Evolutionary conservation across 1,139 yeast genomes (phyloP).

Genomic region (Saccharomyces hybrid): DNA sequence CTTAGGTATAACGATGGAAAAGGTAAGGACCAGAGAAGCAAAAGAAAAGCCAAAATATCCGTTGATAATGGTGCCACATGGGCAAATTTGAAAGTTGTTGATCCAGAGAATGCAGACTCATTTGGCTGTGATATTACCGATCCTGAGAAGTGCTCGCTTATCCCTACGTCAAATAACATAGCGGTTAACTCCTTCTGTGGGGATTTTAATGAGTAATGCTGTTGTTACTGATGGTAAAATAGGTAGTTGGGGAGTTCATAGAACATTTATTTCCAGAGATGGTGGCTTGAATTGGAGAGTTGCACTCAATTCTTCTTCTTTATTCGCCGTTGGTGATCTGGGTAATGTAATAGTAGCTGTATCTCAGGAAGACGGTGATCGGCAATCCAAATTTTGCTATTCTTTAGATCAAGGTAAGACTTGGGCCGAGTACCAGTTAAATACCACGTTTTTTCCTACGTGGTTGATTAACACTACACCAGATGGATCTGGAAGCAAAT

Average conservation of each 20-base stretch:
- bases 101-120: constrained; percentile 33
- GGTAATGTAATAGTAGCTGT: constrained; percentile 67
- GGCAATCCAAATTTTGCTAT: constrained; percentile 37
- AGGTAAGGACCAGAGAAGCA: background rate
- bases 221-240: constrained; percentile 36
- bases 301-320: constrained; percentile 48
- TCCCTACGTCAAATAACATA: constrained; percentile 11
- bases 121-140: constrained; percentile 45
- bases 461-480: constrained; percentile 46
- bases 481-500: constrained; percentile 64
- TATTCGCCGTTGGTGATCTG: constrained; percentile 66
- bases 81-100: constrained; percentile 42
- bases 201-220: constrained; percentile 58
- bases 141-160: background rate
- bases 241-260: background rate
- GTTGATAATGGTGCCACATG: constrained; percentile 59
- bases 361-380: constrained; percentile 25
- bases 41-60: constrained; percentile 37
- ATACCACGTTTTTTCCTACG: no score
- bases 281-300: constrained; percentile 47
- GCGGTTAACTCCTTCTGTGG: constrained; percentile 60
- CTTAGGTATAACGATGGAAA: background rate
- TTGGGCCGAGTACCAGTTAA: constrained; percentile 48
- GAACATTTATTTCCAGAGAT: constrained; percentile 5
- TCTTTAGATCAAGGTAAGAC: constrained; percentile 70